Evolutionary conservation across 1,284 basidiomycete species (phyloP).

Genomic region (Gymnopus androsaceus): DNA sequence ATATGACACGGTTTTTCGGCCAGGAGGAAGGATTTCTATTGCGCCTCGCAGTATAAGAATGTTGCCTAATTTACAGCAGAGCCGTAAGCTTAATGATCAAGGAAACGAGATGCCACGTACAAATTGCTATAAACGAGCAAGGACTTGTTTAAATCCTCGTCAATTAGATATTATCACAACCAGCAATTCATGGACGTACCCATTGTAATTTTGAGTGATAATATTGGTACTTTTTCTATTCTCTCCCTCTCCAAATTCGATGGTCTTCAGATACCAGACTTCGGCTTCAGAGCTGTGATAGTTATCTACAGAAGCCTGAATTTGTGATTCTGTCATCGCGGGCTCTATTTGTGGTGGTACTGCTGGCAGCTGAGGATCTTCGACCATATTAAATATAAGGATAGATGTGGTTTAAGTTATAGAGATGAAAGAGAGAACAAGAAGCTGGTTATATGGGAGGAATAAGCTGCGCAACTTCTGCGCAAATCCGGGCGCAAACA

Average conservation of each 20-base stretch:
- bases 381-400: background rate
- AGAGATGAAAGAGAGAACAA: background rate
- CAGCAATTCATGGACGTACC: slow-evolving; percentile 43
- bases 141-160: slow-evolving; percentile 50
- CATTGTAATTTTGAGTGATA: slow-evolving; percentile 82
- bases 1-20: slow-evolving; percentile 76
- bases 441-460: too few relatives aligned
- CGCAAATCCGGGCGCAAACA: too few relatives aligned
- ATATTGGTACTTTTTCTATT: slow-evolving; percentile 51
- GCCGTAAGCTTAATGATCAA: slow-evolving; percentile 18
- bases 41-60: slow-evolving; percentile 80
- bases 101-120: slow-evolving; percentile 41
- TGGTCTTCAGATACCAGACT: slow-evolving; percentile 79
- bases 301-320: background rate
- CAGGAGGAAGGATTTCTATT: slow-evolving; percentile 67
- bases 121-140: slow-evolving; percentile 89
- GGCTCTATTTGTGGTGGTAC: background rate
- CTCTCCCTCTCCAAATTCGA: slow-evolving; percentile 50
- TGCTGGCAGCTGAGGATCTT: background rate
- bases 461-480: too few relatives aligned
- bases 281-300: slow-evolving; percentile 52
- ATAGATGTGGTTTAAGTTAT: background rate
- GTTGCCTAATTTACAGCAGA: slow-evolving; percentile 57
- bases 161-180: background rate
- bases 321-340: background rate